These are phyloP conservation scores for Termitomyces sp. DNA, from an alignment of 768 basidiomycete species.

Conservation along the genomic window DNA sequence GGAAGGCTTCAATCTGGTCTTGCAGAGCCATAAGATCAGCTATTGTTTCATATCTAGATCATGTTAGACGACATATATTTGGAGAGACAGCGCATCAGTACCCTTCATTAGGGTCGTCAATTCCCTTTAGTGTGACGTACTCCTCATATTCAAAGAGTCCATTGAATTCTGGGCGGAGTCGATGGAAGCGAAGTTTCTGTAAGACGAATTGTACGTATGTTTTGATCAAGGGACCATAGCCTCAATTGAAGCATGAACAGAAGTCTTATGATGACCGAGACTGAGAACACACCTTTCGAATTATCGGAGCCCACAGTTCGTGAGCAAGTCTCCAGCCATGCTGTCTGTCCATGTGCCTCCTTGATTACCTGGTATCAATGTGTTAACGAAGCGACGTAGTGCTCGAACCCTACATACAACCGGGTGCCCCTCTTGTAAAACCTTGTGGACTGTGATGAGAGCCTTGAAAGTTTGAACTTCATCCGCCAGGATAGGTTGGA, in stretches of 20 bases:
- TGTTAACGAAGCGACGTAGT: neutral
- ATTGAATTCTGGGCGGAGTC: constrained; percentile 94
- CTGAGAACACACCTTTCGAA: constrained; percentile 52
- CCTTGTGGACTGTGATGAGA: constrained; percentile 95
- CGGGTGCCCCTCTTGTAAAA: constrained; percentile 96
- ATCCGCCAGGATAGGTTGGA: constrained; percentile 94
- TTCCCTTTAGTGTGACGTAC: constrained; percentile 93
- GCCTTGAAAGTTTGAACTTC: constrained; percentile 99
- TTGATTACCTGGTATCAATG: constrained; percentile 72
- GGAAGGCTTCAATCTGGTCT: constrained; percentile 98
- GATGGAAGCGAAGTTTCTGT: constrained; percentile 94
- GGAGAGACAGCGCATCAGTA: constrained; percentile 30
- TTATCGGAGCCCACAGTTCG: constrained; percentile 79
- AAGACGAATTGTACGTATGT: constrained; percentile 96
- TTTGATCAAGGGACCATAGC: constrained; percentile 88
- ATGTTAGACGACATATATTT: constrained; percentile 9
- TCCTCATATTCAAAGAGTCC: constrained; percentile 99
- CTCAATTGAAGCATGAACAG: constrained; percentile 30
- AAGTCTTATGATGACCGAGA: neutral
- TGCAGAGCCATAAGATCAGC: constrained; percentile 96
- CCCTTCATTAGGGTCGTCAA: constrained; percentile 99
- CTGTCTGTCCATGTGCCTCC: constrained; percentile 94
- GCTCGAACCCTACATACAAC: constrained; percentile 44
- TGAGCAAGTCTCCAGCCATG: constrained; percentile 97
- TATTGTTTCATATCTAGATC: constrained; percentile 89